Conservation (phyloP, 306 rosid genomes). For the Luffa aegyptiaca region DNA sequence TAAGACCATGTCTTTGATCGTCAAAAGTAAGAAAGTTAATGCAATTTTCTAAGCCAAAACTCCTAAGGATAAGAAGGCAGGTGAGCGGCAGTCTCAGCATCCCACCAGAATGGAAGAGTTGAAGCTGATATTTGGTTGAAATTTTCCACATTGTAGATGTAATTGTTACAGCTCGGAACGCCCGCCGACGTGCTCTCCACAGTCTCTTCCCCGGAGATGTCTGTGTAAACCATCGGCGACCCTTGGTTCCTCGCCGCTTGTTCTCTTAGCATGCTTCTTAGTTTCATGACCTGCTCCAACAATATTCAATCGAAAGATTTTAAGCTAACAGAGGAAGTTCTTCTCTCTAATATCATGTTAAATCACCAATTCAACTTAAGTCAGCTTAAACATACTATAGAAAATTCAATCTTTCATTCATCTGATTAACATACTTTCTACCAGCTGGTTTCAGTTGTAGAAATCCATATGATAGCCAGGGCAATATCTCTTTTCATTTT, state of each 20-base stretch:
- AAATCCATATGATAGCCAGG: too few relatives aligned
- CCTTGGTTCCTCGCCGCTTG: constrained; percentile 43
- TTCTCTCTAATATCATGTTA: too few relatives aligned
- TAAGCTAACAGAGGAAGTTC: neutral
- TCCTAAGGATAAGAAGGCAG: constrained; percentile 42
- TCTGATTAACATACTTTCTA: neutral
- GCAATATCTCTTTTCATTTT: too few relatives aligned
- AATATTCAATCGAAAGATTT: neutral
- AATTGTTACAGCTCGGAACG: constrained; percentile 29
- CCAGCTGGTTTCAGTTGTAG: too few relatives aligned
- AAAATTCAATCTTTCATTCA: neutral
- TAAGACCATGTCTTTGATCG: too few relatives aligned
- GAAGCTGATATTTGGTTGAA: constrained; percentile 44
- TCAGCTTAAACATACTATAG: too few relatives aligned
- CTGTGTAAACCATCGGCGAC: constrained; percentile 50
- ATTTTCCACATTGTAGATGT: constrained; percentile 43
- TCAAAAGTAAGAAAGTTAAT: neutral
- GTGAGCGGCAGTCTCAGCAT: neutral
- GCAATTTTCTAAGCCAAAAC: neutral
- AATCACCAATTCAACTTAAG: too few relatives aligned
- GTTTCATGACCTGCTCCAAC: constrained; percentile 40
- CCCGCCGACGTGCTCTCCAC: constrained; percentile 64
- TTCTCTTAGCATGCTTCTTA: constrained; percentile 56
- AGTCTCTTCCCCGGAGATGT: constrained; percentile 71
- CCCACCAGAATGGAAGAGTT: constrained; percentile 40